Evolutionary conservation across 2,329 filamentous ascomycete genomes (phyloP), one percentile per base, ranked within the genome.

Genomic region (Purpureocillium takamizusanense): DNA sequence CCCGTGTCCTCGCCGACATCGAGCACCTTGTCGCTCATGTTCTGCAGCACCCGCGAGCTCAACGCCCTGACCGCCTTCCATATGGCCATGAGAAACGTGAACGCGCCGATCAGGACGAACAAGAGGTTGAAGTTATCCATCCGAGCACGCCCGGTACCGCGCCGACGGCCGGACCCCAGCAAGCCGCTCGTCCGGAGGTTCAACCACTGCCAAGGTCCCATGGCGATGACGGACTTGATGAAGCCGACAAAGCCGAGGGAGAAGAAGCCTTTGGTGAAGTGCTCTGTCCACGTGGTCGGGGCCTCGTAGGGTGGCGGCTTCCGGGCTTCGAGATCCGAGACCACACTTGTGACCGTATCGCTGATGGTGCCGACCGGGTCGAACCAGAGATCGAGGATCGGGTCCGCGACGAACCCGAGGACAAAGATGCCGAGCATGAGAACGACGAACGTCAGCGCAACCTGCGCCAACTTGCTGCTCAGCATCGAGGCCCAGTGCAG

Each of bases 321-420:
- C 31, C 52, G 34, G 15, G 54, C 60, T 30, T 69, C 61, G 31
- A 61, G 51, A 31, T 67, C 66, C 27, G 62, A 62, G 53, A 54
- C 60, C 42, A 65, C 59, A 36, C 60, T 65, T 21, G 68, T 62
- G 18, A 78, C 64, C 31, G 71, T 62, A 16, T 74, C 70, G 27
- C 65, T 57, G 36, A 83, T 66, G 10, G 76, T 77, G 36, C 79
- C 77, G 40, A 78, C 62, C 0, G 88, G 88, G 53, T 95, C 87
- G 39, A 90, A 64, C 67, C 90, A 95, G 21, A 95, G 65, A 50
- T 88, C 86, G 58, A 97, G 82, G 43, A 97, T 86, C 2, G 89
- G 89, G 60, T 97, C 89, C 42, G 89, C 90, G 47, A 97, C 64
- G 52, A 95, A 97, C 31, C 92, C 92, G 40, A 97, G 76, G 1